Evolutionary conservation across 139 green algal species (phyloP), one percentile per base, ranked within the genome.

Genomic region (Coelastrella sp.): DNA sequence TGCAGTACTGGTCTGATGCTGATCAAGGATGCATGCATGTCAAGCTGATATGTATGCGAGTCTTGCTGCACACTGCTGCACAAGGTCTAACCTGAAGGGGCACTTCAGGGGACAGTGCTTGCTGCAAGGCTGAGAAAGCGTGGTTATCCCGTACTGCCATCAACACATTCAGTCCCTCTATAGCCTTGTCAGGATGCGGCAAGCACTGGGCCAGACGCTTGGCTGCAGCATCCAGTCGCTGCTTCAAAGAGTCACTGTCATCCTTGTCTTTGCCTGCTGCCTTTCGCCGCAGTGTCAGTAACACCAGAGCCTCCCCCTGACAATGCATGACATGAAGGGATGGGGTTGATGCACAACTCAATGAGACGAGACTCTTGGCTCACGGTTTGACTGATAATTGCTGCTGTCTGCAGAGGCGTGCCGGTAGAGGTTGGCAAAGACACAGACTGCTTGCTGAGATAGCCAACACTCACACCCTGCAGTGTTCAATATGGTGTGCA

Each of bases 231-330:
- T 84, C 40, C 60, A 64, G 25, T 41, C 38, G 19, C 35, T n/a
- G 51, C 35, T 38, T 69, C 30, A 34, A 34, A 11, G 51, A 43
- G 7, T 64, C 51, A n/a, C 15, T 48, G 23, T 68, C 25, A 57
- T 41, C 50, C 2, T 21, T 64, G 2, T 63, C 35, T 15, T 57
- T 80, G 67, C 68, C 51, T n/a, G 48, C 53, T 53, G 76, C 37
- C 67, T 73, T 79, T 50, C 67, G 67, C 32, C 80, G 80, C 48
- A 79, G 66, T 40, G 41, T 48, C 45, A 86, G 7, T 27, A 86
- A 80, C 21, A 13, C 5, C 48, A 86, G 50, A 15, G 68, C 50
- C 8, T 71, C 51, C 19, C 64, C 64, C 63, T 43, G 63, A 57
- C 45, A 57, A 57, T 13, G 41, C 63, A 72, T n/a, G 27, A 34